Evolutionary conservation across 1,284 basidiomycete genomes (phyloP), one percentile per base, ranked within the genome.

Genomic region (Pseudozyma sp.): DNA sequence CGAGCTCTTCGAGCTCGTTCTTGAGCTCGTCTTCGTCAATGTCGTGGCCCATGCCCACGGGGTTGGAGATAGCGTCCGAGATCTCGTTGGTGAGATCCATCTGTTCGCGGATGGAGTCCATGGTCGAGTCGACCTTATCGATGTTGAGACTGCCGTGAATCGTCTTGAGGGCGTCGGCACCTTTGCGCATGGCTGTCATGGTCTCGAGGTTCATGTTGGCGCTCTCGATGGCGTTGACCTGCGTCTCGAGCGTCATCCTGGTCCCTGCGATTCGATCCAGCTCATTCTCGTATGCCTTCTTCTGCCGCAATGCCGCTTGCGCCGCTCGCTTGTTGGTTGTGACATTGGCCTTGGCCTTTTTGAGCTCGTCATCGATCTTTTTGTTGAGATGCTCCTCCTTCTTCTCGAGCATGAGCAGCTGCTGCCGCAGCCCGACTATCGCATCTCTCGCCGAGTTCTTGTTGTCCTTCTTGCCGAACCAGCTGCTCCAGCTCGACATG

Each of bases 171-270:
- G 93, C 97, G 72, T 92, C 91, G 0, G 94, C 90, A 44, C 94
- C 97, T 86, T 93, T 92, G 90, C 94, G 95, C 94, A 99, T 98
- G 31, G 94, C 95, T 31, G 90, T 87, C 93, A 99, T 95, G 33
- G 94, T 98, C 88, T 98, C 95, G 82, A 94, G 92, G 86, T 99
- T 99, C 86, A 99, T 90, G 87, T 98, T 99, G 51, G 97, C 97
- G 19, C 92, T 94, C 86, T 99, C 97, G 62, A 99, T 90, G 34
- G 96, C 96, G 86, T 97, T 96, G 71, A 99, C 88, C 87, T 99
- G 97, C 80, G 93, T 92, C 87, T 98, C 96, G 51, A 99, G 89
- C 76, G 97, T 97, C 86, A 98, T 86, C 78, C 94, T 89, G 63
- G 92, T 93, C 11, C 93, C 94, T 52, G 91, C 90, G 75, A 99